Percentiles rank a stretch among this genome's conserved stretches.
Conservation (phyloP, 371 early-diverging fungal species). For the Paraphysoderma sedebokerense region DNA sequence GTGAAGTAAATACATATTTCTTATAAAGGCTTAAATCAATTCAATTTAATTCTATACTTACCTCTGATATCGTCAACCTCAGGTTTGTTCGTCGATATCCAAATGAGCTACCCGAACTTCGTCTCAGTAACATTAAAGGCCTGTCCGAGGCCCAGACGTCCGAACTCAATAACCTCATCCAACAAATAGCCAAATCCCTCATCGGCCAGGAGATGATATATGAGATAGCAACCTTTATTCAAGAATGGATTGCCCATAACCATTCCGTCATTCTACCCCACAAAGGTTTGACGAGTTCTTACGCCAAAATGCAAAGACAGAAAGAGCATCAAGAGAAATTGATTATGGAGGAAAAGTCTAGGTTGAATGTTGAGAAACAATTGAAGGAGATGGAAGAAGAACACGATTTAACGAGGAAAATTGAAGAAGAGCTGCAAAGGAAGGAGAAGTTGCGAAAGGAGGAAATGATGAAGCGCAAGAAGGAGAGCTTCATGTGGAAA, state of each 20-base stretch:
- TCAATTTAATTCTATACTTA: no score
- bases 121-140: background rate
- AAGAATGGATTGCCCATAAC: constrained; percentile 43
- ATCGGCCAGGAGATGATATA: constrained; percentile 57
- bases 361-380: constrained; percentile 5
- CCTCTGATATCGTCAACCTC: no score
- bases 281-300: constrained; percentile 20
- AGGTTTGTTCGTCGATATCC: background rate
- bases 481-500: constrained; percentile 6
- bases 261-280: constrained; percentile 21
- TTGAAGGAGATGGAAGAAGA: constrained; percentile 12
- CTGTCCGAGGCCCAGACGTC: background rate
- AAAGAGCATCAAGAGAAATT: constrained; percentile 5
- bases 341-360: background rate
- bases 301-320: constrained; percentile 39
- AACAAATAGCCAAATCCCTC: constrained; percentile 22
- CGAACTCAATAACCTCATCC: constrained; percentile 4
- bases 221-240: constrained; percentile 39
- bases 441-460: constrained; percentile 15
- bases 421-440: constrained; percentile 14
- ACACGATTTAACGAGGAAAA: constrained; percentile 13
- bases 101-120: background rate
- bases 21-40: no score
- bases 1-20: no score
- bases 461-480: constrained; percentile 6